phyloP scores from a whole-genome alignment of 1,284 basidiomycete genomes.

The Heterobasidion occidentale region DNA sequence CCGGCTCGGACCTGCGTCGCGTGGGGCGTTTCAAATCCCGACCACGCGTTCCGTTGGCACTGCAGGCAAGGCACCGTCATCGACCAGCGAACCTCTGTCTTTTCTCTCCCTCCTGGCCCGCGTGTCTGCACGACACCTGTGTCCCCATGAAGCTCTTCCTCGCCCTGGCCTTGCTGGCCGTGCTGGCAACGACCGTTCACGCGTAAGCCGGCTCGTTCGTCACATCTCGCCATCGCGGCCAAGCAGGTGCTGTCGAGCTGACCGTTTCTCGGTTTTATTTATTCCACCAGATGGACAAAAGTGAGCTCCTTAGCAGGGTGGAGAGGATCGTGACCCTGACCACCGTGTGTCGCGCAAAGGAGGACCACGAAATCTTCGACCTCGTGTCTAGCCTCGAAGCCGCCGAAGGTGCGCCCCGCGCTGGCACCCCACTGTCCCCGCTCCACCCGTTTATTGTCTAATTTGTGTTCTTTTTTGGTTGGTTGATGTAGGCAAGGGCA shows the following conservation, averaged over 20 bases:
- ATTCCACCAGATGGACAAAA: slow-evolving; percentile 54
- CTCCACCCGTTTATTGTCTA: neutral
- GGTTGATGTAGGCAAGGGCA: slow-evolving; percentile 57
- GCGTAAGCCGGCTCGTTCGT: slow-evolving; percentile 21
- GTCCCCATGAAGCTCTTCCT: slow-evolving; percentile 22
- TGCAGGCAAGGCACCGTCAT: neutral
- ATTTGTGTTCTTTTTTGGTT: neutral
- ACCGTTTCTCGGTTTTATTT: neutral
- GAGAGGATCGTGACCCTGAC: neutral
- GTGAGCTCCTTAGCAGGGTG: slow-evolving; percentile 21
- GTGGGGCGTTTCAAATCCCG: neutral
- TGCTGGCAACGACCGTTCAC: slow-evolving; percentile 22
- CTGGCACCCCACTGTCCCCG: neutral
- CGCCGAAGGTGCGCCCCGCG: slow-evolving; percentile 58
- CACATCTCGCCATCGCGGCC: neutral
- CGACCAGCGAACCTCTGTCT: no score
- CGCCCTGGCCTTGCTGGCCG: slow-evolving; percentile 20
- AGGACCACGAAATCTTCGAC: slow-evolving; percentile 95
- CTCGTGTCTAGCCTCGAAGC: slow-evolving; percentile 80
- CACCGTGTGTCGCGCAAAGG: slow-evolving; percentile 31
- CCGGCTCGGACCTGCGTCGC: neutral
- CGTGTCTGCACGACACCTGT: neutral
- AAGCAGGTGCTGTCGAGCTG: neutral
- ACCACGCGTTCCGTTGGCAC: neutral
- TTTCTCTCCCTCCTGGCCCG: no score